These are phyloP conservation scores for Clonostachys chloroleuca DNA, from an alignment of 2,329 filamentous ascomycete species.

Conservation along the genomic window DNA sequence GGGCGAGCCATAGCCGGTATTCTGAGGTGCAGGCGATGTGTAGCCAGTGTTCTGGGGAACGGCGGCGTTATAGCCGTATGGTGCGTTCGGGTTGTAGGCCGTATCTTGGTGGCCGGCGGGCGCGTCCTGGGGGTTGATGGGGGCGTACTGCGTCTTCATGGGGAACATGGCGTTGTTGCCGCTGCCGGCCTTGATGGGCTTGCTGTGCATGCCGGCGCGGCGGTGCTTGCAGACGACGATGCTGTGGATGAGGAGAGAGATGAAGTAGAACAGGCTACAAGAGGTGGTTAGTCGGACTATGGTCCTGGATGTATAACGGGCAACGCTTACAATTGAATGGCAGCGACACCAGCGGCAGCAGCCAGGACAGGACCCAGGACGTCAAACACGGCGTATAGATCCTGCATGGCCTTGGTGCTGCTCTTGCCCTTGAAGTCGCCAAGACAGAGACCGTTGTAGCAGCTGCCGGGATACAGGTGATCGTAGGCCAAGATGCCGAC, in stretches of 20 bases:
- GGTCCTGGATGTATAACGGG: too few relatives aligned
- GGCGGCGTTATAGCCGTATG: too few relatives aligned
- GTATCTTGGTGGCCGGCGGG: neutral
- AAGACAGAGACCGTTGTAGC: slow-evolving; percentile 3
- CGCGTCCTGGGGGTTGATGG: too few relatives aligned
- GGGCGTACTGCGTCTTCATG: slow-evolving; percentile 2
- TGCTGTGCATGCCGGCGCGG: slow-evolving; percentile 31
- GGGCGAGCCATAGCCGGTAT: too few relatives aligned
- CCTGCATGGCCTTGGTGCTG: too few relatives aligned
- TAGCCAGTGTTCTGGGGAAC: too few relatives aligned
- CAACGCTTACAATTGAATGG: slow-evolving; percentile 34
- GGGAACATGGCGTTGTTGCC: neutral
- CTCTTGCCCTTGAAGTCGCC: too few relatives aligned
- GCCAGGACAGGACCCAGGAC: slow-evolving; percentile 10
- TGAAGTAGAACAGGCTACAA: slow-evolving; percentile 33
- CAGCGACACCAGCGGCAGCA: slow-evolving; percentile 32
- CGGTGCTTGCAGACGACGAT: slow-evolving; percentile 38
- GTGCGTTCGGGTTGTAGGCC: neutral
- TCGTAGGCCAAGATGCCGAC: slow-evolving; percentile 6
- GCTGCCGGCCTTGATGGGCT: slow-evolving; percentile 11
- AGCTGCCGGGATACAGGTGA: slow-evolving; percentile 9
- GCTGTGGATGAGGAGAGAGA: slow-evolving; percentile 33
- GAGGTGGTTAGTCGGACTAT: too few relatives aligned
- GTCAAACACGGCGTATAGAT: too few relatives aligned
- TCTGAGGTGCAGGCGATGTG: too few relatives aligned